Percentiles rank a stretch among this genome's conserved stretches.
Evolutionary conservation across 1,284 basidiomycete genomes (phyloP).

Genomic region (Binderoboletus segoi): DNA sequence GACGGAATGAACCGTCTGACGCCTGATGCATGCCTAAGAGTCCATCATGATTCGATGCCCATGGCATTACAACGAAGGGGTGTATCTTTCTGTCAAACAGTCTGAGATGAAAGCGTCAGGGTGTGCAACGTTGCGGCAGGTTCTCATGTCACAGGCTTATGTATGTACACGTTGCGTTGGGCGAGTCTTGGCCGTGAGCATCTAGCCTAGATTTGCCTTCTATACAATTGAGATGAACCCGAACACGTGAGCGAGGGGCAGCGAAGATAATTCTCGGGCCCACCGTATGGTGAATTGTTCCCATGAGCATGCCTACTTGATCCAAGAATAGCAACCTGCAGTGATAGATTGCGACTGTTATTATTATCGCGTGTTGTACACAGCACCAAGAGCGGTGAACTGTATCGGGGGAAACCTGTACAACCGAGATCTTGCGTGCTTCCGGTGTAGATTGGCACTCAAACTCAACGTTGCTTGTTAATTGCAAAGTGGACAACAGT

Average conservation of each 20-base stretch:
- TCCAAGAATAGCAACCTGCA: constrained; percentile 14
- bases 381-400: not conserved
- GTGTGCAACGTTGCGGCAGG: constrained; percentile 20
- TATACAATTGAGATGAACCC: constrained; percentile 10
- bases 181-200: constrained; percentile 24
- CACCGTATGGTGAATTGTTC: constrained; percentile 19
- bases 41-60: constrained; percentile 4
- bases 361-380: constrained; percentile 11
- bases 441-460: constrained; percentile 3
- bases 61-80: constrained; percentile 20
- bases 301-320: constrained; percentile 14
- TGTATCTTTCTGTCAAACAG: constrained; percentile 8
- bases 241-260: constrained; percentile 21
- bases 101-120: constrained; percentile 21
- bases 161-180: constrained; percentile 22
- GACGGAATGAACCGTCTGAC: constrained; percentile 19
- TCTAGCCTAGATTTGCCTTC: constrained; percentile 10
- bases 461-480: constrained; percentile 19
- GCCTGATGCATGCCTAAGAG: constrained; percentile 10
- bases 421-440: constrained; percentile 2
- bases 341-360: constrained; percentile 23
- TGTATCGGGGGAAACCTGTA: not conserved
- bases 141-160: constrained; percentile 29
- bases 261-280: constrained; percentile 15
- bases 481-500: constrained; percentile 21